Conservation (phyloP, 805 yeast genomes). For the Suhomyces faveliae region DNA sequence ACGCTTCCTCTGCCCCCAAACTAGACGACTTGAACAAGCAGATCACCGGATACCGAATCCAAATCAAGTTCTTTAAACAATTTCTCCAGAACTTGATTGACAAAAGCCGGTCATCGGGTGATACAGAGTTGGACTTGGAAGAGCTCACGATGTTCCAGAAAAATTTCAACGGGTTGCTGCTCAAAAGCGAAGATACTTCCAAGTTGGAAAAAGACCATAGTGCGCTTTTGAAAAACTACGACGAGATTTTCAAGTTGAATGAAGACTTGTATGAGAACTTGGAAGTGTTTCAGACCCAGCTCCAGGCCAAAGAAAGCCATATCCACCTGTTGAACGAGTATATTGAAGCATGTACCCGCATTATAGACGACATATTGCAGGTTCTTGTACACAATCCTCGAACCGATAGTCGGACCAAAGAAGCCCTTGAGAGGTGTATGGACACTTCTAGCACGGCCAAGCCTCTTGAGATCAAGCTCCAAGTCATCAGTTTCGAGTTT, state of each 20-base stretch:
- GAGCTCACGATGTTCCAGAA: constrained; percentile 23
- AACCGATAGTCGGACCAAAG: constrained; percentile 16
- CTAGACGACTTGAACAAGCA: constrained; percentile 34
- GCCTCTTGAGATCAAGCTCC: constrained; percentile 23
- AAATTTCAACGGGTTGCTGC: constrained; percentile 13
- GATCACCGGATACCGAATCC: constrained; percentile 35
- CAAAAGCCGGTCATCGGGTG: constrained; percentile 6
- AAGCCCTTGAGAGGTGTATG: constrained; percentile 18
- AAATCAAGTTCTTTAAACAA: constrained; percentile 40
- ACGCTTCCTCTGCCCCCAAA: constrained; percentile 19
- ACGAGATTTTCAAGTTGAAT: constrained; percentile 35
- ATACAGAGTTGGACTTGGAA: constrained; percentile 12
- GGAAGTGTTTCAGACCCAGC: constrained; percentile 32
- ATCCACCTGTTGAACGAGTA: constrained; percentile 14
- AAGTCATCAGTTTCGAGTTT: constrained; percentile 21
- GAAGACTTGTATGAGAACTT: constrained; percentile 38
- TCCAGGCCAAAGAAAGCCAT: constrained; percentile 27
- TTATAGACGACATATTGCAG: constrained; percentile 21
- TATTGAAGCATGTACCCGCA: constrained; percentile 13
- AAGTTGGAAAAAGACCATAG: constrained; percentile 19
- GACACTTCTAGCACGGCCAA: constrained; percentile 11
- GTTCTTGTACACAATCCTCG: constrained; percentile 16
- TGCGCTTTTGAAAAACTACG: constrained; percentile 25
- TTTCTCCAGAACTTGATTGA: constrained; percentile 36
- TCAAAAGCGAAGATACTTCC: constrained; percentile 3